Evolutionary conservation across 176 grass and related monocot genomes (phyloP).

Genomic region (Zizania latifolia): DNA sequence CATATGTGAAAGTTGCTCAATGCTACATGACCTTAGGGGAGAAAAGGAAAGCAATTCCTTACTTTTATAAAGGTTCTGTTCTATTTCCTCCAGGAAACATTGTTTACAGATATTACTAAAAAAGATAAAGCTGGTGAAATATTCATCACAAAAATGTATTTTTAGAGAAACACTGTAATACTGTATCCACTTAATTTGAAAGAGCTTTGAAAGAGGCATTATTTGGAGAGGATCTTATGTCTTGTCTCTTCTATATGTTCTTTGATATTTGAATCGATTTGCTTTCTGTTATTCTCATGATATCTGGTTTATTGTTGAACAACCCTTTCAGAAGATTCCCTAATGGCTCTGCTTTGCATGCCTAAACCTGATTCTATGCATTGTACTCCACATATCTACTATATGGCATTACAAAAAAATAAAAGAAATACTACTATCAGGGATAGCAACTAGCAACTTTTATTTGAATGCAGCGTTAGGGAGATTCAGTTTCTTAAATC

Average conservation of each 20-base stretch:
- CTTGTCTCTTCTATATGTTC: background rate
- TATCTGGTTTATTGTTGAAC: too few relatives aligned
- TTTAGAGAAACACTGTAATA: background rate
- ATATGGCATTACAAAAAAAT: background rate
- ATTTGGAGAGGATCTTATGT: background rate
- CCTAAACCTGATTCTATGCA: background rate
- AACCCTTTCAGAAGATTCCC: too few relatives aligned
- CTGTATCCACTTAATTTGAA: background rate
- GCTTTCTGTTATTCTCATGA: background rate
- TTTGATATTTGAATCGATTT: background rate
- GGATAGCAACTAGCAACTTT: too few relatives aligned
- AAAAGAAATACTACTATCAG: too few relatives aligned
- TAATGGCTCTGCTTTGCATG: background rate
- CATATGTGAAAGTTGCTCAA: conserved; percentile 66
- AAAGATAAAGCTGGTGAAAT: background rate
- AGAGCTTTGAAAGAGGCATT: background rate
- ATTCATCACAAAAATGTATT: background rate
- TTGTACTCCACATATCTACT: background rate
- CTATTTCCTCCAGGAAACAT: conserved; percentile 9
- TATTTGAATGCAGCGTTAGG: too few relatives aligned
- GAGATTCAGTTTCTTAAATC: background rate
- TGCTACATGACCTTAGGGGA: conserved; percentile 70
- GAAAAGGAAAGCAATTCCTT: conserved; percentile 57
- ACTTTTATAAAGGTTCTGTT: conserved; percentile 75
- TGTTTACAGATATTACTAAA: background rate